Percentiles rank a stretch among this genome's conserved stretches.
Evolutionary conservation across 768 basidiomycete genomes (phyloP).

Genomic region (Pleurotus platypus): DNA sequence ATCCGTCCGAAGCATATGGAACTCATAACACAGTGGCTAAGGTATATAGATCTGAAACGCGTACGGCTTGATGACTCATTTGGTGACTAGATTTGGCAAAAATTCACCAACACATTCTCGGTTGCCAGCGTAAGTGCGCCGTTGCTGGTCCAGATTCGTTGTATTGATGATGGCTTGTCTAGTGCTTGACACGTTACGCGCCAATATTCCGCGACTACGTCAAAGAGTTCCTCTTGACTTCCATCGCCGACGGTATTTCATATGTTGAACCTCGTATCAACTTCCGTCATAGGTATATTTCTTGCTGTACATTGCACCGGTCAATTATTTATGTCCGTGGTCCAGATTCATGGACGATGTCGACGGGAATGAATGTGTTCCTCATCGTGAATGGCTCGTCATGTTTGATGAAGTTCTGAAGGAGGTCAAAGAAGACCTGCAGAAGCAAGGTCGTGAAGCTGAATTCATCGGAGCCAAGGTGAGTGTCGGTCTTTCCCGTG

Average conservation of each 20-base stretch:
- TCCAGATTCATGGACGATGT: slow-evolving; percentile 51
- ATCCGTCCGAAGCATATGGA: slow-evolving; percentile 66
- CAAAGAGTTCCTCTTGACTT: slow-evolving; percentile 56
- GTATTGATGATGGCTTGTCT: not conserved
- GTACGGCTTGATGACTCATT: not conserved
- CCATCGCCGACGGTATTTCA: slow-evolving; percentile 66
- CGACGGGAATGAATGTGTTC: slow-evolving; percentile 53
- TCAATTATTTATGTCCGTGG: slow-evolving; percentile 1
- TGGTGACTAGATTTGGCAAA: slow-evolving; percentile 66
- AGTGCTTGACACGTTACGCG: slow-evolving; percentile 46
- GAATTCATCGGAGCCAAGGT: slow-evolving; percentile 70
- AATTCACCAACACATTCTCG: slow-evolving; percentile 55
- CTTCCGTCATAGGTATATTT: slow-evolving; percentile 51
- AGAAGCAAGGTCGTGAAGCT: slow-evolving; percentile 46
- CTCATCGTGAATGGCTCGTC: slow-evolving; percentile 56
- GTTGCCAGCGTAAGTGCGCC: slow-evolving; percentile 40
- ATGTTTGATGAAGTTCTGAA: slow-evolving; percentile 49
- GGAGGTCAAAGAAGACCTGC: slow-evolving; percentile 51
- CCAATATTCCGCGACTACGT: slow-evolving; percentile 63
- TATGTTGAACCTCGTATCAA: slow-evolving; percentile 70
- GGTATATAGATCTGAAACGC: slow-evolving; percentile 27
- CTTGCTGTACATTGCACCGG: not conserved
- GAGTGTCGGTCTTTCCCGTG: slow-evolving; percentile 8
- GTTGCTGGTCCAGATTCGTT: not conserved
- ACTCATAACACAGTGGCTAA: slow-evolving; percentile 70